phyloP scores from a whole-genome alignment of 176 grass and related monocot species.

The Aechmea fasciata region DNA sequence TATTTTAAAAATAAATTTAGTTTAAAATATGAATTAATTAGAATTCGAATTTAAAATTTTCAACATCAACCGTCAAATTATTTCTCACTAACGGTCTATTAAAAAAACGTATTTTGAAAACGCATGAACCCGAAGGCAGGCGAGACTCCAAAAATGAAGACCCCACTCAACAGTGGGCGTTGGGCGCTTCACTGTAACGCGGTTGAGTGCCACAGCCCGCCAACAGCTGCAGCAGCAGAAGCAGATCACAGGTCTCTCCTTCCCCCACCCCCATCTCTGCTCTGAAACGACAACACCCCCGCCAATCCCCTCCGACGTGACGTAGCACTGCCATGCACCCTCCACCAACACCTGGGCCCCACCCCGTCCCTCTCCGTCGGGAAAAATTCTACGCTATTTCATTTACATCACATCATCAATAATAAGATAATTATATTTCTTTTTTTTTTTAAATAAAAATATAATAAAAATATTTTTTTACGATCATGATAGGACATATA shows the following conservation, averaged over 20 bases:
- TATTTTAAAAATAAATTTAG: too few species aligned
- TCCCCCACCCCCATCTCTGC: neutral
- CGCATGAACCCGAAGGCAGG: neutral
- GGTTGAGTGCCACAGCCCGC: slow-evolving; percentile 5
- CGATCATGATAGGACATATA: too few species aligned
- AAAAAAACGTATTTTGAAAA: too few species aligned
- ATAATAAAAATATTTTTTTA: too few species aligned
- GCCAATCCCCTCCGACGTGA: neutral
- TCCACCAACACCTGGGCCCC: neutral
- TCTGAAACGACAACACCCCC: neutral
- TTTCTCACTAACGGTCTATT: too few species aligned
- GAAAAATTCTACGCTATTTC: too few species aligned
- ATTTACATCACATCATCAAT: too few species aligned
- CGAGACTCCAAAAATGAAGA: neutral
- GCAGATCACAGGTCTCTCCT: neutral
- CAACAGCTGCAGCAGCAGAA: neutral
- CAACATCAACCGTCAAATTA: too few species aligned
- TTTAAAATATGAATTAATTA: too few species aligned
- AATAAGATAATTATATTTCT: too few species aligned
- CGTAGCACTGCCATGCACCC: neutral
- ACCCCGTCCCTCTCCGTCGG: neutral
- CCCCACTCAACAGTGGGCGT: neutral
- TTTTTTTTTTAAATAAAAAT: too few species aligned
- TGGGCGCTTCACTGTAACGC: slow-evolving; percentile 1
- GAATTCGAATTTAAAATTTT: too few species aligned